Evolutionary conservation across 805 yeast genomes (phyloP).

Genomic region (Wickerhamiella galacta): DNA sequence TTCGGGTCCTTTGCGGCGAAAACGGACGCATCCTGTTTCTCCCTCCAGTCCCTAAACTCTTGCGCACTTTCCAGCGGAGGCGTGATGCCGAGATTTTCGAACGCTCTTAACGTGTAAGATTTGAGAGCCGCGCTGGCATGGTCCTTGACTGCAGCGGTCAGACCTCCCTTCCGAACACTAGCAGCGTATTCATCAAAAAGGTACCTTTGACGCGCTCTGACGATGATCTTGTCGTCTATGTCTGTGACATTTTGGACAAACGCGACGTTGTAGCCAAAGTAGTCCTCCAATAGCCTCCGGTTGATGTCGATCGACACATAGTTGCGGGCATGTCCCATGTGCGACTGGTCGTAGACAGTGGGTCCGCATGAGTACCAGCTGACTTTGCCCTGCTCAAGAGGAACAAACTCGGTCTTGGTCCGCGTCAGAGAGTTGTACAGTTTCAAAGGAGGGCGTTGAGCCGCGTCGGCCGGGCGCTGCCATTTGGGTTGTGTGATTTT

Average conservation of each 20-base stretch:
- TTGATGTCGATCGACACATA: conserved; percentile 89
- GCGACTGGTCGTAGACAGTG: conserved; percentile 88
- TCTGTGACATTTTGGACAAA: conserved; percentile 98
- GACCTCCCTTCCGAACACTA: conserved; percentile 19
- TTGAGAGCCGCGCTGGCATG: conserved; percentile 13
- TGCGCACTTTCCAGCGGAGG: conserved; percentile 18
- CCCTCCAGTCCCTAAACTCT: conserved; percentile 37
- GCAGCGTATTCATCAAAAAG: conserved; percentile 46
- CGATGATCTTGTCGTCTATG: conserved; percentile 89
- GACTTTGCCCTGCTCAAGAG: conserved; percentile 41
- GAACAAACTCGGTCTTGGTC: conserved; percentile 61
- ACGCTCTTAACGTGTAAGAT: conserved; percentile 35
- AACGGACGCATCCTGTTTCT: conserved; percentile 31
- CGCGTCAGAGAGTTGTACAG: conserved; percentile 75
- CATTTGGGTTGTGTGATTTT: conserved; percentile 34
- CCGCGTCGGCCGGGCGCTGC: conserved; percentile 25
- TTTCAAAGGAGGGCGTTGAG: conserved; percentile 32
- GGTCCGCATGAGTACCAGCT: conserved; percentile 99
- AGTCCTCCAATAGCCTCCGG: conserved; percentile 74
- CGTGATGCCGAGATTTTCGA: conserved; percentile 33
- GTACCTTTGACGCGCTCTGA: conserved; percentile 82
- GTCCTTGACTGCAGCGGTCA: conserved; percentile 23
- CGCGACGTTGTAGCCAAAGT: conserved; percentile 73
- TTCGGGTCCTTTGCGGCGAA: conserved; percentile 54
- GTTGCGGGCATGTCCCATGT: conserved; percentile 98